These are phyloP conservation scores for Rhodotorula mucilaginosa DNA, from an alignment of 1,284 basidiomycete species.

Conservation along the genomic window DNA sequence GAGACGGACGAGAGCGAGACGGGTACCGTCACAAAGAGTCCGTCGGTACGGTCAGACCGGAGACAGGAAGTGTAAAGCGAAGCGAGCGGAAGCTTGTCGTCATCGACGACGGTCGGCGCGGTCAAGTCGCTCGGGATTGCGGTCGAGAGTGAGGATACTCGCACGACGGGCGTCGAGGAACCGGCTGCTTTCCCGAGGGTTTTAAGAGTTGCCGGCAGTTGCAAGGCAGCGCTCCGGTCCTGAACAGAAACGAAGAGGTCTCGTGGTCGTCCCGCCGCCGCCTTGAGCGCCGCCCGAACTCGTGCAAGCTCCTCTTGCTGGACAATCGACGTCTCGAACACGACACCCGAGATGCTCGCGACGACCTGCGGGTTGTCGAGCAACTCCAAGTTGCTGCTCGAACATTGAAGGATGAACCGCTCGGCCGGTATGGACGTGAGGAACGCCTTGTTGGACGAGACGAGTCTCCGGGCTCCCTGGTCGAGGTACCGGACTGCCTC, in stretches of 20 bases:
- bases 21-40: slow-evolving; percentile 88
- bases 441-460: slow-evolving; percentile 39
- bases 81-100: slow-evolving; percentile 65
- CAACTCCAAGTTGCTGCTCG: slow-evolving; percentile 67
- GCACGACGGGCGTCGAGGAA: slow-evolving; percentile 49
- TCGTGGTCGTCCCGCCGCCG: slow-evolving; percentile 53
- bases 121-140: slow-evolving; percentile 44
- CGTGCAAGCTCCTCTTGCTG: slow-evolving; percentile 29
- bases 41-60: slow-evolving; percentile 83
- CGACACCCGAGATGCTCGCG: slow-evolving; percentile 69
- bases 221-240: background rate
- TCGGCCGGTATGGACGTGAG: slow-evolving; percentile 59
- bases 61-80: slow-evolving; percentile 82
- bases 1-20: slow-evolving; percentile 66
- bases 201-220: background rate
- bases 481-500: slow-evolving; percentile 69
- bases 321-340: slow-evolving; percentile 66
- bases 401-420: slow-evolving; percentile 69
- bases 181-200: background rate
- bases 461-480: slow-evolving; percentile 70
- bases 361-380: slow-evolving; percentile 54
- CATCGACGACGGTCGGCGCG: slow-evolving; percentile 4
- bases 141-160: slow-evolving; percentile 48
- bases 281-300: slow-evolving; percentile 30
- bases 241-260: slow-evolving; percentile 48